A percentile compares a stretch with the other conserved stretches of the same genome.
These are phyloP conservation scores for Porcisia deanei DNA, from an alignment of 208 protist species.

Conservation along the genomic window DNA sequence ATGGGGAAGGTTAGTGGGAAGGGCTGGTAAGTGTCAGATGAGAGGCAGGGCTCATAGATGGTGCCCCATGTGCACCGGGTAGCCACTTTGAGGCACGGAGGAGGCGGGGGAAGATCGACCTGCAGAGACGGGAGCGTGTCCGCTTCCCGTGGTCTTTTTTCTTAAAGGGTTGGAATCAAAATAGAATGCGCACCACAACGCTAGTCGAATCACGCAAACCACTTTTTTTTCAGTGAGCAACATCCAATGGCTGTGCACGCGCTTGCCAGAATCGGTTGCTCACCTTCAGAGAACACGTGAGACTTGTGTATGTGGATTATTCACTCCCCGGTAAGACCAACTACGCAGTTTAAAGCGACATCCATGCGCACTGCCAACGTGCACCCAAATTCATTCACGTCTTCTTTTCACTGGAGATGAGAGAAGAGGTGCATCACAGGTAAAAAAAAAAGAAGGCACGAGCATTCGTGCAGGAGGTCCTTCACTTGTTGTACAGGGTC, in stretches of 20 bases:
- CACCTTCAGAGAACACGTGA: background rate
- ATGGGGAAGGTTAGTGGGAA: too few relatives aligned
- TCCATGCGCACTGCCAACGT: background rate
- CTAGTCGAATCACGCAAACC: background rate
- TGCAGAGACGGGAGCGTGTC: background rate
- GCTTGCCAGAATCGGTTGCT: background rate
- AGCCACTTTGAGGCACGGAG: background rate
- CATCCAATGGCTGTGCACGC: background rate
- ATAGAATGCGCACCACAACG: background rate
- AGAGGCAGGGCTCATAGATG: too few relatives aligned
- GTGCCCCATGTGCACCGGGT: background rate
- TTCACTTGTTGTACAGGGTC: constrained; percentile 66
- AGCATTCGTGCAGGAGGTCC: background rate
- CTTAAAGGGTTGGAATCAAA: background rate
- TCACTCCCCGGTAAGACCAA: background rate
- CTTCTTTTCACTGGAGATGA: background rate
- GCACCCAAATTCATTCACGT: background rate
- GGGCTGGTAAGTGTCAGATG: too few relatives aligned
- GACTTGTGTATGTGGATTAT: background rate
- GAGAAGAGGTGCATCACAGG: background rate
- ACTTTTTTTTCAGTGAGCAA: background rate
- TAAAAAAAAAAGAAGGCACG: background rate
- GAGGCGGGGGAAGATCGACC: too few relatives aligned
- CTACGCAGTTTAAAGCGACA: background rate
- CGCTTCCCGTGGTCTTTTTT: background rate